Evolutionary conservation across 352 stramenopile genomes (phyloP), one percentile per base, ranked within the genome.

Genomic region (Pseudoperonospora humuli): DNA sequence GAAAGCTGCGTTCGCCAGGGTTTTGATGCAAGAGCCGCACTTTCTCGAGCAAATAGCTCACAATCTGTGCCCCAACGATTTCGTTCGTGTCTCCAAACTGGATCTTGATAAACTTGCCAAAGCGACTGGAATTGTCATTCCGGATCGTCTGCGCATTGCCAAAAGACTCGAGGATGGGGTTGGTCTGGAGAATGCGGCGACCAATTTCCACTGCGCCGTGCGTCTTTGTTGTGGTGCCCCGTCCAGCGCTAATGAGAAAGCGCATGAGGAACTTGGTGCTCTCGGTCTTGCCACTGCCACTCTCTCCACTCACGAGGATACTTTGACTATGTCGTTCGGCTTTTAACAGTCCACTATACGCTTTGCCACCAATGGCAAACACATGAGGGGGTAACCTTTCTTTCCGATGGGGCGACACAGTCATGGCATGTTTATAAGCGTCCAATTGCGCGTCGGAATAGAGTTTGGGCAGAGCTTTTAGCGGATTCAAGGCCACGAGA

Each of bases 21-120:
- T 80, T 93, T 54, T 98, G 93, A 42, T 95, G 93, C 26, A 96
- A 80, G 27, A 98, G 58, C 6, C 95, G 83, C 26, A 97, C 91
- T 60, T 98, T 98, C 61, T 99, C 94, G 5, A 98, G 64, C n/a
- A 99, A 75, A 49, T 98, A 98, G 9, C 90, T 97, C 43, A 93
- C 78, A 33, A 98, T 94, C 54, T 95, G 90, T 14, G 91, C 89
- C 18, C 93, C 89, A 32, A 96, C 68, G 18, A 98, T 84, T 29
- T 85, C 61, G 44, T 86, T 82, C 9, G 69, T 50, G 2, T 54
- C 40, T 27, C 67, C 64, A 45, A 98, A 98, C 45, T 96, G 75
- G 54, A 98, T 86, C 41, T 96, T 92, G 64, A 98, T 96, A 50
- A 96, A 97, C 62, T 97, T 98, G 44, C 93, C 93, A 61, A 98